phyloP scores from a whole-genome alignment of 176 grass and related monocot genomes.

The Echinochloa phyllopogon region DNA sequence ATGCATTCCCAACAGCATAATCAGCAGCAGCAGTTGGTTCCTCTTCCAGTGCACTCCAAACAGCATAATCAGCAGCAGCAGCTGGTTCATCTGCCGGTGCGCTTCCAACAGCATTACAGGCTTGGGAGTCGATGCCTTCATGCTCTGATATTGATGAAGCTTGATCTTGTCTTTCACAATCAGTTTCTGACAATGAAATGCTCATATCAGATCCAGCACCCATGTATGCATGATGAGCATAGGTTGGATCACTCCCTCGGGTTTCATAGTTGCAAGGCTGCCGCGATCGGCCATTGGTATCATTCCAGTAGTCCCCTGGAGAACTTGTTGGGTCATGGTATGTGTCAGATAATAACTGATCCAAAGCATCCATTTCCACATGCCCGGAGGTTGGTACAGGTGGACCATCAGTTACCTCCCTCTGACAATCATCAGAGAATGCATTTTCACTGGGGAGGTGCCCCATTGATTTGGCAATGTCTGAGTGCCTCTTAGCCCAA shows the following conservation, averaged over 20 bases:
- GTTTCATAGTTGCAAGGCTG: constrained; percentile 46
- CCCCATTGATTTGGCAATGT: constrained; percentile 65
- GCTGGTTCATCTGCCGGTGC: neutral
- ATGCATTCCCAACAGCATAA: neutral
- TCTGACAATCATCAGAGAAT: constrained; percentile 22
- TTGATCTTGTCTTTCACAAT: constrained; percentile 24
- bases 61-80: neutral
- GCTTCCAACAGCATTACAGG: constrained; percentile 16
- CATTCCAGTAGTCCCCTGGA: constrained; percentile 57
- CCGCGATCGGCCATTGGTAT: constrained; percentile 37
- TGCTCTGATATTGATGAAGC: constrained; percentile 6
- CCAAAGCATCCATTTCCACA: constrained; percentile 30
- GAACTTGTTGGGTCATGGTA: constrained; percentile 50
- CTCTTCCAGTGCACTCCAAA: neutral
- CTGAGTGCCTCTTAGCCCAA: constrained; percentile 67
- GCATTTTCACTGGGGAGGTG: constrained; percentile 45
- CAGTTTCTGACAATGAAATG: constrained; percentile 60
- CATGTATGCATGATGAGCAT: constrained; percentile 13
- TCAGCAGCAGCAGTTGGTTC: constrained; percentile 3
- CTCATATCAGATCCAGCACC: constrained; percentile 50
- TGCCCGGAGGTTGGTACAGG: constrained; percentile 13
- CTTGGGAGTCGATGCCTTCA: neutral
- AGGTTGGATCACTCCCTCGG: constrained; percentile 26
- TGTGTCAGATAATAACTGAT: constrained; percentile 43
- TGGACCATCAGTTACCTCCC: constrained; percentile 9